These are phyloP conservation scores for Candida anglica DNA, from an alignment of 805 yeast genomes.

Conservation along the genomic window DNA sequence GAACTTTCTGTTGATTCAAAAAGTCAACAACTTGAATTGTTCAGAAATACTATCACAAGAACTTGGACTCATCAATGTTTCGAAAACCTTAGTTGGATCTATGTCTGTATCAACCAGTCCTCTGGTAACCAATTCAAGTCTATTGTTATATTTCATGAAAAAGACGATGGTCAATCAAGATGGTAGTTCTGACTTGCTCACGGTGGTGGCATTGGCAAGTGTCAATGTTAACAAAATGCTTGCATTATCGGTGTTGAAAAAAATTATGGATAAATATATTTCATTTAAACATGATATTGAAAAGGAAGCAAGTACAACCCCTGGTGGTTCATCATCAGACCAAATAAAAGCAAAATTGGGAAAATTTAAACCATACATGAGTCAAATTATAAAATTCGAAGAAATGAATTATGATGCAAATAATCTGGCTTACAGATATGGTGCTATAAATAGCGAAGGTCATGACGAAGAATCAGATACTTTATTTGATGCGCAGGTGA, in stretches of 20 bases:
- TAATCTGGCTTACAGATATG: constrained; percentile 29
- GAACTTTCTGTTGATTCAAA: constrained; percentile 38
- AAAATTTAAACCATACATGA: constrained; percentile 54
- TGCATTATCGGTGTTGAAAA: constrained; percentile 45
- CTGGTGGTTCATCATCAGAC: constrained; percentile 4
- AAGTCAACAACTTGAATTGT: constrained; percentile 44
- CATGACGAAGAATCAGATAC: constrained; percentile 8
- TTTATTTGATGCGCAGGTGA: constrained; percentile 14
- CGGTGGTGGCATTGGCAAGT: constrained; percentile 47
- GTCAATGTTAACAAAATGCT: constrained; percentile 41
- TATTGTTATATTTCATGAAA: constrained; percentile 48
- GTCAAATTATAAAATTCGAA: constrained; percentile 51
- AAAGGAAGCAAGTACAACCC: constrained; percentile 3
- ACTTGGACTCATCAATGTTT: constrained; percentile 49
- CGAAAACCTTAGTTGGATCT: constrained; percentile 38
- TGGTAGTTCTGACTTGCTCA: constrained; percentile 47
- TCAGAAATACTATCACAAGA: constrained; percentile 53
- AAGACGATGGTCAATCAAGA: constrained; percentile 34
- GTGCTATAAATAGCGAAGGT: constrained; percentile 18
- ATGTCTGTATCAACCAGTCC: constrained; percentile 23
- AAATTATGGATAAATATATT: constrained; percentile 47
- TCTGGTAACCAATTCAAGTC: constrained; percentile 22
- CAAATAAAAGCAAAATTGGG: constrained; percentile 27
- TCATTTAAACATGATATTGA: constrained; percentile 33
- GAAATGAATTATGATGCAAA: constrained; percentile 42